Conservation (phyloP, 192 early-diverging fungal species). For the Linderina pennispora region DNA sequence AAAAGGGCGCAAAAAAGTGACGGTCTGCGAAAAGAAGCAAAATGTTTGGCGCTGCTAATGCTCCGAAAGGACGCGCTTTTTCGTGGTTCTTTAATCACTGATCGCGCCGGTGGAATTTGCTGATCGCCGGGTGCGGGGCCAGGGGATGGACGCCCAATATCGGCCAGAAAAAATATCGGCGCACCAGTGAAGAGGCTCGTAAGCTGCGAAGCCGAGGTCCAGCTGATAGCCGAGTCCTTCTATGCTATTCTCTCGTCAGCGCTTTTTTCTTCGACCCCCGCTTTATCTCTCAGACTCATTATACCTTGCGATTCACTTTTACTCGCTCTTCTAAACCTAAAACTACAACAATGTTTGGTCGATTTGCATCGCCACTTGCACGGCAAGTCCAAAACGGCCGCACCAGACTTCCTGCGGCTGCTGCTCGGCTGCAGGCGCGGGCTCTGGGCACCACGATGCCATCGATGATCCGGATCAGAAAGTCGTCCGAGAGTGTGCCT, state of each 20-base stretch:
- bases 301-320: too few relatives aligned
- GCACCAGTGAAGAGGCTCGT: too few relatives aligned
- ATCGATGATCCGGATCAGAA: slow-evolving; percentile 25
- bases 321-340: too few relatives aligned
- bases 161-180: too few relatives aligned
- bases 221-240: too few relatives aligned
- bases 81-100: not conserved
- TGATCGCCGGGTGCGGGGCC: too few relatives aligned
- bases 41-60: not conserved
- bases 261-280: too few relatives aligned
- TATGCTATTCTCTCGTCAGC: not conserved
- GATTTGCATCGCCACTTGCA: slow-evolving; percentile 21
- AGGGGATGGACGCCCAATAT: too few relatives aligned
- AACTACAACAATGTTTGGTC: slow-evolving; percentile 17
- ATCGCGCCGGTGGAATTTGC: not conserved
- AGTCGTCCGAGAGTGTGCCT: slow-evolving; percentile 9
- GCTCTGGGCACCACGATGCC: slow-evolving; percentile 10
- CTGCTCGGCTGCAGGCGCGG: not conserved
- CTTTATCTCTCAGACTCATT: too few relatives aligned
- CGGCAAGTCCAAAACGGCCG: slow-evolving; percentile 10
- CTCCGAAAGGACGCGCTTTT: not conserved
- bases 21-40: not conserved
- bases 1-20: not conserved
- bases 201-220: too few relatives aligned
- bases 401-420: slow-evolving; percentile 1